Base-by-base conservation (phyloP, 768 basidiomycete genomes). In the Tephrocybe sp. region DNA sequence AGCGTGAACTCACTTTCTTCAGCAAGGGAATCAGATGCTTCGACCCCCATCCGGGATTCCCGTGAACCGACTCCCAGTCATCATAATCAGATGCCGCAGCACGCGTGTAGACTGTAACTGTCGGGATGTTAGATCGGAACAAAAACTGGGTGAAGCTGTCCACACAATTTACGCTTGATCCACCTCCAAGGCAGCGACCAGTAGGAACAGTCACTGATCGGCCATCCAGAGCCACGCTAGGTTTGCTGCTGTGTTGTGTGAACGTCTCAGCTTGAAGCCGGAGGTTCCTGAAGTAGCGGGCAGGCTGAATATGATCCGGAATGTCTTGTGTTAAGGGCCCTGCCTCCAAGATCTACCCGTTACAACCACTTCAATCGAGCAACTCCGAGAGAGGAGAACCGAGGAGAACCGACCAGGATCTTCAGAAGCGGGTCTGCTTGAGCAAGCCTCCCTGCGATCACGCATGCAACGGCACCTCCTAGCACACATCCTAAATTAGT, bases 51-150 rank as follows among this genome's bases (percentile, higher is more conserved):
- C 84, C 85, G 1, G 75, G 64, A 59, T 86, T 85, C 3, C 70
- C 71, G 23, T 78, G 64, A 1, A 69, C 61, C 1, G 53, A 66
- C 58, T 78, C 76, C 85, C 85, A 86, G 44, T 80, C 80, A 55
- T 88, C 81, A 42, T 80, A 85, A 60, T 88, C 86, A 0, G 83
- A 85, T 1, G 81, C 78, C 6, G 79, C 65, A 14, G 81, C 77
- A 21, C 85, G 76, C 0, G 75, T 78, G 54, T 85, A 86, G 72
- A 80, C 72, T 61, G 73, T 72, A 52, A 76, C 76, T 78, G 24
- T 20, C 4, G 12, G 14, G n/a, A 23, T 6, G 5, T 30, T 30
- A 20, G 3, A 11, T 12, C 10, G 3, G 32, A 7, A 1, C 6
- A 4, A n/a, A 20, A 24, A 9, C 5, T 18, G 25, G 15, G 12